Base-by-base conservation (phyloP, 2,329 filamentous ascomycete species). In the Aplosporella prunicola region DNA sequence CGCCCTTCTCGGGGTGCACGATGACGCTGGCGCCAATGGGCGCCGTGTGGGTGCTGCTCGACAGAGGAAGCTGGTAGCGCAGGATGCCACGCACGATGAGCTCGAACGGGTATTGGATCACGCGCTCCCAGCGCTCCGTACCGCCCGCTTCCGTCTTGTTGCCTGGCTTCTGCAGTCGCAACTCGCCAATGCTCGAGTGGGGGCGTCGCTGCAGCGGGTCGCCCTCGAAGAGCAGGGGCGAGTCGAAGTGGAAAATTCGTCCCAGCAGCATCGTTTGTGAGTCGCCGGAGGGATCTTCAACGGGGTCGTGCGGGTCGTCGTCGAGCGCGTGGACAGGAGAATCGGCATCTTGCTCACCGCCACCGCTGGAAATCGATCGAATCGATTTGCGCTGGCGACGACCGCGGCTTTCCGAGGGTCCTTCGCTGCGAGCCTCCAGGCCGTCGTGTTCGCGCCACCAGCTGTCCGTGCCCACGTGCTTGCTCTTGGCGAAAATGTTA, bases 401-500 rank as follows among this genome's bases (percentile, higher is more conserved):
- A 32, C 15, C 20, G 4, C 10, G 20, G 10, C 15, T n/a, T 11
- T 8, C 9, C n/a, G 11, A 25, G 16, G 23, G 27, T 6, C 11
- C 8, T 17, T 32, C 27, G 23, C 32, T 32, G 23, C 33, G 23
- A 15, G 38, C 31, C 11, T 32, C 38, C 18, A 40, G 31, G 9
- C 44, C 45, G 6, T 49, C 46, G 36, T 62, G 58, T 18, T 62
- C 55, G 5, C 57, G 54, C 60, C 60, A 63, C 57, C 54, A 62
- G 28, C 46, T 51, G 39, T 72, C 69, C 9, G 66, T 68, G n/a
- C 84, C 83, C 9, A 89, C 82, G 54, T 89, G 83, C 43, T 83
- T 85, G 42, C 87, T 95, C 61, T 93, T 94, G 20, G 91, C 91
- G 60, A 96, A 96, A 20, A 98, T 74, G 51, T 93, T 87, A 40